phyloP scores from a whole-genome alignment of 2,329 filamentous ascomycete species.

The Claviceps humidiphila region DNA sequence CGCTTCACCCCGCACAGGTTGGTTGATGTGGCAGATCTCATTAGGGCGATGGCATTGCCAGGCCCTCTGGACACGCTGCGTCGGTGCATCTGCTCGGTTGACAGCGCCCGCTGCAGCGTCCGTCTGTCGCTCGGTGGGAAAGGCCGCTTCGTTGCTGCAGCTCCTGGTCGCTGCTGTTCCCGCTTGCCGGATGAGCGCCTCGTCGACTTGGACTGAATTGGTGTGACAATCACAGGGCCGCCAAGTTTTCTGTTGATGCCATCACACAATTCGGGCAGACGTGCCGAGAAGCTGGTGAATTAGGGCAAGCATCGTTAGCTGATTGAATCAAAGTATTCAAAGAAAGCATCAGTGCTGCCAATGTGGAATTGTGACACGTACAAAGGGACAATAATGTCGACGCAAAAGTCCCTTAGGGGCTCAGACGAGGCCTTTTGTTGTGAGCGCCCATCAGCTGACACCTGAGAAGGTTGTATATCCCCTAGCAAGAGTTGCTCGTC shows the following conservation, averaged over 20 bases:
- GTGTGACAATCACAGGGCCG: slow-evolving; percentile 49
- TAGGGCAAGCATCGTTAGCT: no score
- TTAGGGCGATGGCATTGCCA: slow-evolving; percentile 45
- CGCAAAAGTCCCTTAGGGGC: slow-evolving; percentile 61
- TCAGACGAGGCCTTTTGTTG: slow-evolving; percentile 38
- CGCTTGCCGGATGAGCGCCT: slow-evolving; percentile 29
- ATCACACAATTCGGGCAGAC: slow-evolving; percentile 58
- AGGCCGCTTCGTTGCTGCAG: slow-evolving; percentile 36
- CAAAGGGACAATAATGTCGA: slow-evolving; percentile 72
- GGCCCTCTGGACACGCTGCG: slow-evolving; percentile 44
- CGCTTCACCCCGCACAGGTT: slow-evolving; percentile 50
- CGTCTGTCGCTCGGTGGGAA: slow-evolving; percentile 27
- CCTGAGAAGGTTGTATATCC: slow-evolving; percentile 29
- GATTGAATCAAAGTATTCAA: no score
- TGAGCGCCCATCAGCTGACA: slow-evolving; percentile 21
- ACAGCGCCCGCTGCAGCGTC: slow-evolving; percentile 50
- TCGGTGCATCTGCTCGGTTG: slow-evolving; percentile 40
- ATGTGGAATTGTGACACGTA: slow-evolving; percentile 25
- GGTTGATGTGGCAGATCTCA: slow-evolving; percentile 55
- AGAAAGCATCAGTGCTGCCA: no score
- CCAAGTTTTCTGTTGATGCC: slow-evolving; percentile 64
- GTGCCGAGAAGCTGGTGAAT: slow-evolving; percentile 50
- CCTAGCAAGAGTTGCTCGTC: slow-evolving; percentile 40
- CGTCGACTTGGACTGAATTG: slow-evolving; percentile 35
- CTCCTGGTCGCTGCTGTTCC: slow-evolving; percentile 37